Evolutionary conservation across 2,329 filamentous ascomycete species (phyloP).

Genomic region (Arachnomyces sp.): DNA sequence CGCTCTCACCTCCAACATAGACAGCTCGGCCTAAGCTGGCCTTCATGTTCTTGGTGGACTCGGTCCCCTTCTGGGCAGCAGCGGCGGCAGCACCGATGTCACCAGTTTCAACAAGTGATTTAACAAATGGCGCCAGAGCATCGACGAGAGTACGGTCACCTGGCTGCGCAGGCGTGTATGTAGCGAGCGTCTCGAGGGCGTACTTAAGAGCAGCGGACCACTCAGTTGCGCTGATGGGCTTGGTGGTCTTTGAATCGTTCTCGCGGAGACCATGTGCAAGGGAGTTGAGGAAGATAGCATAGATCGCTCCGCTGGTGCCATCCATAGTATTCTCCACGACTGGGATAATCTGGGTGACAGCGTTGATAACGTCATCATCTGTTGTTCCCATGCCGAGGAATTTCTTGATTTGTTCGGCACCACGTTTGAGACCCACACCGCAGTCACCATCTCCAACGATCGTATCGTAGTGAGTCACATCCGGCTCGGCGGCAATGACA

Average conservation of each 20-base stretch:
- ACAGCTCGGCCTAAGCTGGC: slow-evolving; percentile 78
- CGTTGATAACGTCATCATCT: slow-evolving; percentile 52
- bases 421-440: slow-evolving; percentile 75
- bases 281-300: slow-evolving; percentile 85
- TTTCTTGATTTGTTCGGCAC: slow-evolving; percentile 59
- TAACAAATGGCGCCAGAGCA: slow-evolving; percentile 79
- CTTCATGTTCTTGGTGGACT: slow-evolving; percentile 84
- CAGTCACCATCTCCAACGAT: slow-evolving; percentile 88
- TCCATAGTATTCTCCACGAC: slow-evolving; percentile 66
- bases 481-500: slow-evolving; percentile 56
- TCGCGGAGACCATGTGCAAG: slow-evolving; percentile 60
- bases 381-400: slow-evolving; percentile 34
- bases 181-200: slow-evolving; percentile 63
- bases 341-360: slow-evolving; percentile 53
- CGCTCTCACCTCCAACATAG: slow-evolving; percentile 62
- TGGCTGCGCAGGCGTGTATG: slow-evolving; percentile 81
- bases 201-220: slow-evolving; percentile 64
- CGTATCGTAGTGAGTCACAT: slow-evolving; percentile 64
- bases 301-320: slow-evolving; percentile 67
- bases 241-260: slow-evolving; percentile 41
- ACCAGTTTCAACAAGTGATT: slow-evolving; percentile 57
- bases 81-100: slow-evolving; percentile 65
- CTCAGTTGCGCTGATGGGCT: slow-evolving; percentile 38
- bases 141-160: slow-evolving; percentile 90
- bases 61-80: slow-evolving; percentile 67